Evolutionary conservation across 495 filamentous ascomycete genomes (phyloP), one percentile per base, ranked within the genome.

Genomic region (Chaetomium cochliodes): DNA sequence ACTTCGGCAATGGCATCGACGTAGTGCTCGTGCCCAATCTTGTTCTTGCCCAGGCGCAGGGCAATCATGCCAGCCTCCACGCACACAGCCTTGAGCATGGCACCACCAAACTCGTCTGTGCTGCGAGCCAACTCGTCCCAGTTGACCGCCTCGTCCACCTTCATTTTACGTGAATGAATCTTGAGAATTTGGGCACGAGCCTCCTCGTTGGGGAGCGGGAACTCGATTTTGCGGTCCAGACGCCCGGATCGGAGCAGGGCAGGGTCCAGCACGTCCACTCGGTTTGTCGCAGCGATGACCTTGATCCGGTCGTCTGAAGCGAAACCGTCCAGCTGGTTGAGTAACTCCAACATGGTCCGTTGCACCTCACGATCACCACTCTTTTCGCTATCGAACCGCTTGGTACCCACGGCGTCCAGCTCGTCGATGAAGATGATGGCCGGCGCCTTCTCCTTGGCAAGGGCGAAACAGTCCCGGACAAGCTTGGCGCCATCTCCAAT

Each of bases 381-480:
- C 84, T 99, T 99, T 77, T 98, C 96, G 70, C 90, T 94, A 77
- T 99, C 94, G 81, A 99, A 99, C 71, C 94, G 94, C 79, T 98
- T 98, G 30, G 94, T 98, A 57, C 94, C 94, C 6, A 98, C 87
- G 65, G 94, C 94, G 74, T 98, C 94, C 60, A 98, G 82, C 79
- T 98, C 94, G 80, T 98, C 94, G 73, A 98, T 98, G 85, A 98
- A 99, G 77, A 99, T 99, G 76, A 99, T 99, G 33, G 94, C 90
- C 5, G 94, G 94, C 0, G 96, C 94, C 79, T 98, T 97, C 77
- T 98, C 94, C 73, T 99, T 99, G 30, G 94, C 94, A 1, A 99
- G 81, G 9, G 94, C 93, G 74, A 99, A 99, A 78, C 92, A 94
- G 78, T 98, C 94, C 37, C 94, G 90, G 37, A 99, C 94, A 5